These are phyloP conservation scores for Leishmania tarentolae DNA, from an alignment of 208 protist genomes.

Conservation along the genomic window DNA sequence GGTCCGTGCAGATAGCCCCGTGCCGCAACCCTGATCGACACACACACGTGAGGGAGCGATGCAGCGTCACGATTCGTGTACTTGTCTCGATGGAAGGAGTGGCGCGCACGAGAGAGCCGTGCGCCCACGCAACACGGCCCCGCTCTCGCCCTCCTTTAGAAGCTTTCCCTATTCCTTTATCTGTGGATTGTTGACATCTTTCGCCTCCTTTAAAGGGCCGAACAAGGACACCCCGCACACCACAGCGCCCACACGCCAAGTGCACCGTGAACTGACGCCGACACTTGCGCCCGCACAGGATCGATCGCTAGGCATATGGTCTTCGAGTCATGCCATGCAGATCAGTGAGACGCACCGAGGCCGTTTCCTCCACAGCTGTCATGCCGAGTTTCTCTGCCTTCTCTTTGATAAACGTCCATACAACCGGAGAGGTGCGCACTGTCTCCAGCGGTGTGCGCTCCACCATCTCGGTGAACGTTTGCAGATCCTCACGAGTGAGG, in stretches of 20 bases:
- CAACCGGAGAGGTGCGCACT: slow-evolving; percentile 38
- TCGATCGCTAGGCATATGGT: neutral
- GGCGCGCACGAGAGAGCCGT: neutral
- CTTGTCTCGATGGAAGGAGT: neutral
- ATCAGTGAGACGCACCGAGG: slow-evolving; percentile 11
- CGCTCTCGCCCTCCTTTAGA: neutral
- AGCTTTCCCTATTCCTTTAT: neutral
- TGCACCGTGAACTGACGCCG: neutral
- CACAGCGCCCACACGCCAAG: neutral
- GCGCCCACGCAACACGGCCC: neutral
- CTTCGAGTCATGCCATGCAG: neutral
- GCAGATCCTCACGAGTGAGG: slow-evolving; percentile 53
- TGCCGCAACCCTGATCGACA: neutral
- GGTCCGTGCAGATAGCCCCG: neutral
- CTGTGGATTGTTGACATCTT: neutral
- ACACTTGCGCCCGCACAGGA: neutral
- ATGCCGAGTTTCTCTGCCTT: slow-evolving; percentile 59
- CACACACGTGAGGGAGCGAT: neutral
- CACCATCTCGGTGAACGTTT: slow-evolving; percentile 44
- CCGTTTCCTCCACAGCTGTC: slow-evolving; percentile 14
- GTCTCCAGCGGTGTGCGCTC: slow-evolving; percentile 43
- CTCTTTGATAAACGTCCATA: slow-evolving; percentile 60
- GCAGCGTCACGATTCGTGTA: neutral
- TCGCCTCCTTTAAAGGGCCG: neutral
- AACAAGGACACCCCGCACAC: neutral